These are phyloP conservation scores for Isoetes taiwanensis DNA, from an alignment of 75 land plant species.

Conservation along the genomic window DNA sequence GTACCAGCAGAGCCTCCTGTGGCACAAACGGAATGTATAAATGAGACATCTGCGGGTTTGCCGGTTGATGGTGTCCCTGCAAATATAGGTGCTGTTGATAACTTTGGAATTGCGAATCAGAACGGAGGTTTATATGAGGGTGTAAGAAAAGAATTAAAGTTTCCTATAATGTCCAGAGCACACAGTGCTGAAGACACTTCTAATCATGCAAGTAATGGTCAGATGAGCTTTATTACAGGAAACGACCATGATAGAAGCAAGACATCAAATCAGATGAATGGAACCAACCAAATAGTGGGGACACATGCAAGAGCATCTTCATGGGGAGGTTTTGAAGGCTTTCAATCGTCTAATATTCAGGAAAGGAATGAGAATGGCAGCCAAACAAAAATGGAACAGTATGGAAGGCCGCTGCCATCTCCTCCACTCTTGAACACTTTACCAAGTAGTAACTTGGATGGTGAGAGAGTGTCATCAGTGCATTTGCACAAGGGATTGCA, in stretches of 20 bases:
- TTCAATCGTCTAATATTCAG: slow-evolving; percentile 13
- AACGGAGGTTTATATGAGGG: slow-evolving; percentile 20
- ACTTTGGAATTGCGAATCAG: neutral
- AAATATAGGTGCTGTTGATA: neutral
- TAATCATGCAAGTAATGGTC: slow-evolving; percentile 44
- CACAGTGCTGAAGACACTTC: slow-evolving; percentile 8
- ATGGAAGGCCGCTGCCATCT: slow-evolving; percentile 15
- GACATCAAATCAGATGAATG: slow-evolving; percentile 8
- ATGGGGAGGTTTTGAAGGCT: slow-evolving; percentile 90
- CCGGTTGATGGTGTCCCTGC: no score
- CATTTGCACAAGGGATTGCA: slow-evolving; percentile 3
- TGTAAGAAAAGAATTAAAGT: slow-evolving; percentile 9
- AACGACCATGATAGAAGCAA: neutral
- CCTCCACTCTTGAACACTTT: slow-evolving; percentile 15
- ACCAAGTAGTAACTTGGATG: neutral
- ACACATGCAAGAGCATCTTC: slow-evolving; percentile 54
- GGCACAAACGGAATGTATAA: neutral
- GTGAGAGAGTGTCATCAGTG: neutral
- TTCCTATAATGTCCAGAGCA: slow-evolving; percentile 7
- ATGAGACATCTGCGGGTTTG: no score
- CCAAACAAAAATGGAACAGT: slow-evolving; percentile 11
- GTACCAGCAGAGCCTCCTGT: slow-evolving; percentile 34
- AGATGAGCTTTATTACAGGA: slow-evolving; percentile 15
- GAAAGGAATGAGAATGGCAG: slow-evolving; percentile 2
- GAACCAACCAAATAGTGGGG: slow-evolving; percentile 14